Evolutionary conservation across 306 rosid genomes (phyloP), one percentile per base, ranked within the genome.

Genomic region (Malus orientalis): DNA sequence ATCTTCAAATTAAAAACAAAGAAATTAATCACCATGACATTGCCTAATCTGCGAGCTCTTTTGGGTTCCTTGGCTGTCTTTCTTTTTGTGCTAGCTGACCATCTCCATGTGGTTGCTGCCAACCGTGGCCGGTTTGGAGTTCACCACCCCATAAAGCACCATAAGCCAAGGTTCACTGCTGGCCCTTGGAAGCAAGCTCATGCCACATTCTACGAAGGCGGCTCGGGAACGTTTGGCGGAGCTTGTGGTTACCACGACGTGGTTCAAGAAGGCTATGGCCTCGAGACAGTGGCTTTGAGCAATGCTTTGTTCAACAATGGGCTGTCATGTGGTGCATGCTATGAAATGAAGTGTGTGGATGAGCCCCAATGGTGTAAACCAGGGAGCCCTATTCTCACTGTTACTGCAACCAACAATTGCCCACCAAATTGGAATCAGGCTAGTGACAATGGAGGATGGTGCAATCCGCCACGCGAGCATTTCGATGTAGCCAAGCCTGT

Each of bases 211-310:
- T 91, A 94, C 18, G 97, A 90, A 12, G 98, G 97, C 11, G 78
- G 83, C 76, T 45, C 91, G 0, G 74, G 80, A 76, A 18, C 97
- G 55, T 90, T 76, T 29, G 94, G 98, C 47, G 91, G 96, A 68
- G 97, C 91, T 18, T 94, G 98, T 72, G 98, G 96, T 38, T 94
- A 90, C 32, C 87, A 81, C 5, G 93, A 89, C 72, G 93, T 91
- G 30, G 89, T 80, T 12, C 81, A 86, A 74, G 89, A 88, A 19
- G 97, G 96, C 11, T 94, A 85, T 55, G 98, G 96, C 18, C 64
- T 86, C 4, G 81, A 85, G 27, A 94, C 97, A 0, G 87, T 84
- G 70, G 96, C 95, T 55, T 2, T 89, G 81, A 92, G 96, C 83
- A n/a, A 62, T 5, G 89, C 76, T 7, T 44, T 94, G 88, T 92